These are phyloP conservation scores for Ogataea siamensis DNA, from an alignment of 805 yeast genomes.

Conservation along the genomic window DNA sequence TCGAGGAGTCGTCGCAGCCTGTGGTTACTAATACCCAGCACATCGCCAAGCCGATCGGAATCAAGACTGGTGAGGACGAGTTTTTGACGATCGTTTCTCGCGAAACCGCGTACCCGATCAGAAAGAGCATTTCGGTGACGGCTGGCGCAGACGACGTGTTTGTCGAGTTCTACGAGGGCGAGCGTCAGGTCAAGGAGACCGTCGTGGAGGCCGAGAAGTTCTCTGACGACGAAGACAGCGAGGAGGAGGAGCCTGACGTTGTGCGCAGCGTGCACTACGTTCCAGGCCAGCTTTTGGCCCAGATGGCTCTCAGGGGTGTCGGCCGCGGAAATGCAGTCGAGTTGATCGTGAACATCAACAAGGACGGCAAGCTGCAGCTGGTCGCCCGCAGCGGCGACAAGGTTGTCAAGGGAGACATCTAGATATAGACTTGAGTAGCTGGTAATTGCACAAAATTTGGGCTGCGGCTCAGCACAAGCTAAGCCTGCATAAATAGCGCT, in stretches of 20 bases:
- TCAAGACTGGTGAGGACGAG: constrained; percentile 65
- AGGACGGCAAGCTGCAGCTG: constrained; percentile 62
- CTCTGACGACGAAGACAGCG: constrained; percentile 49
- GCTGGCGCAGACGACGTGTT: constrained; percentile 62
- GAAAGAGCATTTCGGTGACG: constrained; percentile 65
- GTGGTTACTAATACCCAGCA: constrained; percentile 88
- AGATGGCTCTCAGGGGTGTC: constrained; percentile 70
- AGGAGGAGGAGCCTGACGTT: constrained; percentile 90
- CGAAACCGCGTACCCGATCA: constrained; percentile 89
- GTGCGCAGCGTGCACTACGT: constrained; percentile 70
- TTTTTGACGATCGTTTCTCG: constrained; percentile 72
- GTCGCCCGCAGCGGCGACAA: constrained; percentile 57
- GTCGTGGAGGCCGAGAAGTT: constrained; percentile 65
- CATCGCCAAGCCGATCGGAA: constrained; percentile 77
- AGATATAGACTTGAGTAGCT: constrained; percentile 6
- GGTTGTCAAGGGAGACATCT: constrained; percentile 49
- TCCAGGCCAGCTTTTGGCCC: constrained; percentile 74
- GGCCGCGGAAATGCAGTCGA: constrained; percentile 66
- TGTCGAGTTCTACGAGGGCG: constrained; percentile 80
- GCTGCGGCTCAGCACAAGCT: not conserved
- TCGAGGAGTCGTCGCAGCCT: constrained; percentile 76
- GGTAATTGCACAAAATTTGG: not conserved
- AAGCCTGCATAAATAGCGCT: constrained; percentile 1
- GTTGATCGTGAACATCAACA: constrained; percentile 60
- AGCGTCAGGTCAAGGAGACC: constrained; percentile 78